Base-by-base conservation (phyloP, 164 flowering plant species). In the Dillenia suffruticosa region DNA sequence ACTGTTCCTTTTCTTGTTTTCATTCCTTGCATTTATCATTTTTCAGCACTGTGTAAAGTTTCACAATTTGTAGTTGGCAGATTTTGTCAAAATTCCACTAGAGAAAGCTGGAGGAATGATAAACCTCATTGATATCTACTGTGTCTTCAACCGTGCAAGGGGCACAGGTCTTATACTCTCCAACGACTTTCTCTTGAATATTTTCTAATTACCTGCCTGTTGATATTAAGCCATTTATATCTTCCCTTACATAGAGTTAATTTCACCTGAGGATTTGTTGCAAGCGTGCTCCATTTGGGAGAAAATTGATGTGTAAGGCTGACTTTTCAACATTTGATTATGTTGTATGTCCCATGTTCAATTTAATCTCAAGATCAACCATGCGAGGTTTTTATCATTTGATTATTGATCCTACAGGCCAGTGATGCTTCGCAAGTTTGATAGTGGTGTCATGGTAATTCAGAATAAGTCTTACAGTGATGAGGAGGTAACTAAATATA, bases 231-330 rank as follows among this genome's bases (percentile, higher is more conserved):
- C 40, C 7, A n/a, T n/a, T 65, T 40, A 10, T 17, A 44, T 52
- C 12, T 58, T 51, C 46, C 46, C 49, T 13, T 70, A 15, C 48
- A 43, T 93, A 94, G 99, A 88, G 66, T 72, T 94, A 76, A 94
- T 94, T 57, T 91, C 99, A 10, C 97, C 99, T 9, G 99, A 94
- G 62, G 99, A 94, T 79, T 73, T 94, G 71, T 65, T 86, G 72
- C 97, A 77, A 76, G 99, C 97, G 19, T 94, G 99, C 75, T 82
- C 92, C 67, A 77, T 94, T 26, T 94, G 99, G 99, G 96, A 86
- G 77, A 91, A 88, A 70, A 79, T 89, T 84, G 92, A 94, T 73
- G 96, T 85, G 98, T 94, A 88, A 63, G 98, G 65, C 61, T 62
- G 49, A 63, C 61, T 15, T 47, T 67, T 71, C 46, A 57, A 57